Percentiles rank a stretch among this genome's conserved stretches.
phyloP scores from a whole-genome alignment of 768 basidiomycete genomes.

The Hirschioporus abietinus region DNA sequence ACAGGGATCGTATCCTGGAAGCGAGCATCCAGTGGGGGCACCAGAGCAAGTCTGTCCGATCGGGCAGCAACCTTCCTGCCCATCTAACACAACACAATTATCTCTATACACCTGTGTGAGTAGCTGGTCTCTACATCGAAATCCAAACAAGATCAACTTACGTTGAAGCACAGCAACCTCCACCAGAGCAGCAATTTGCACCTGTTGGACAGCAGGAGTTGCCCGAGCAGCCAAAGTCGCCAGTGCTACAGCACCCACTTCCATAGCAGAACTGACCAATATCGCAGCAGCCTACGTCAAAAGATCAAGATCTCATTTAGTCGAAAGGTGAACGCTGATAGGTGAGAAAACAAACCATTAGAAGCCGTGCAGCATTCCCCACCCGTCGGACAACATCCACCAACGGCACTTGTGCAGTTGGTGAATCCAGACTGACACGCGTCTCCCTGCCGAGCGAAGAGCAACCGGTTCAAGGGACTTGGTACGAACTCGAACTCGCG shows the following conservation, averaged over 20 bases:
- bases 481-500: no score
- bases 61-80: conserved; percentile 1
- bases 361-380: not conserved
- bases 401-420: not conserved
- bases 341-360: not conserved
- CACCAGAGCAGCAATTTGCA: not conserved
- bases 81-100: not conserved
- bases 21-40: not conserved
- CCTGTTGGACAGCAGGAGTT: not conserved
- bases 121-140: not conserved
- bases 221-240: not conserved
- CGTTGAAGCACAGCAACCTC: not conserved
- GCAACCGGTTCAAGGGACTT: no score
- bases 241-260: not conserved
- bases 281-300: not conserved
- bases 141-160: not conserved
- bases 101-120: not conserved
- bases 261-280: not conserved
- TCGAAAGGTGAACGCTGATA: not conserved
- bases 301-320: not conserved
- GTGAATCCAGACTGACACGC: not conserved
- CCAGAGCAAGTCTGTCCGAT: not conserved
- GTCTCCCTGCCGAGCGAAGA: not conserved
- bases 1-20: not conserved
- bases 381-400: conserved; percentile 1